Conservation (phyloP, 305 asterid species). For the Rubia balearica region DNA sequence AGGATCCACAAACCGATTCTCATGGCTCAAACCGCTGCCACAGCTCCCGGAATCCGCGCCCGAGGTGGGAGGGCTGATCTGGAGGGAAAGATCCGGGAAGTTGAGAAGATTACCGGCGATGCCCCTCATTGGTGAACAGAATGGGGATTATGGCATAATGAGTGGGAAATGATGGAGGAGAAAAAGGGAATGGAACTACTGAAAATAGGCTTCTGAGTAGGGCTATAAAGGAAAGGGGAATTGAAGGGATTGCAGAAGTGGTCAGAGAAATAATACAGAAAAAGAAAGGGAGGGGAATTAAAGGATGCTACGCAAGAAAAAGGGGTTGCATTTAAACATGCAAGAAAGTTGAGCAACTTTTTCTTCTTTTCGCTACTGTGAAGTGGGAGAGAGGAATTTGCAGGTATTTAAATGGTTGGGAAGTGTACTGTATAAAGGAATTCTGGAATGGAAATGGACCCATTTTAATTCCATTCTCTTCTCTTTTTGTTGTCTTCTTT, state of each 20-base stretch:
- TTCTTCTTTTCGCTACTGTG: not conserved
- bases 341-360: conserved; percentile 9
- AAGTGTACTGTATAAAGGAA: conserved; percentile 20
- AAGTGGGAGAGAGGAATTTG: not conserved
- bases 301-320: conserved; percentile 8
- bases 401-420: not conserved
- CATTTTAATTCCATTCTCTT: conserved; percentile 15
- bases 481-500: conserved; percentile 10
- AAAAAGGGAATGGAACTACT: not conserved
- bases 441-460: conserved; percentile 18
- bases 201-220: conserved; percentile 24
- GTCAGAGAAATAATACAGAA: conserved; percentile 15
- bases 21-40: conserved; percentile 65
- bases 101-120: not conserved
- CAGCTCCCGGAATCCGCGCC: conserved; percentile 50
- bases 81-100: conserved; percentile 69
- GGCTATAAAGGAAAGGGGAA: conserved; percentile 15
- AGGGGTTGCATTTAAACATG: conserved; percentile 16
- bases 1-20: conserved; percentile 33
- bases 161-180: conserved; percentile 38
- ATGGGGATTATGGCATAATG: conserved; percentile 43
- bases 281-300: not conserved
- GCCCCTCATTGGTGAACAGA: conserved; percentile 10
- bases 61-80: conserved; percentile 72
- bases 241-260: conserved; percentile 26